Evolutionary conservation across 2,329 filamentous ascomycete species (phyloP), one percentile per base, ranked within the genome.

Genomic region (Geosmithia flava): DNA sequence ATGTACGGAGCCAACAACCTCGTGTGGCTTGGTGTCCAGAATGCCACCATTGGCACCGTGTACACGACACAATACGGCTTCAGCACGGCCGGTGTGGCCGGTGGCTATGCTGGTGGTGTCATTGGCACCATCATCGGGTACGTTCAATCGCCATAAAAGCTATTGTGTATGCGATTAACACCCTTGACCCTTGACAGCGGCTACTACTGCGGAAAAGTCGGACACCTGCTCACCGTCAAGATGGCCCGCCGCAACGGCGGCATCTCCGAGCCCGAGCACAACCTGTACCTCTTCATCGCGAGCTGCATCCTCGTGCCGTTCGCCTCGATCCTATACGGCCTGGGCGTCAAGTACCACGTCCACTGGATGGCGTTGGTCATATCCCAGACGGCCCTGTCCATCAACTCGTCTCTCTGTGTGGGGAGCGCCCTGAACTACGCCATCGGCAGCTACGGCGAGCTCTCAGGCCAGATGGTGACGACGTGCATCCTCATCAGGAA

Each of bases 331-430:
- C 55, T 64, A 1, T 64, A 60, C 60, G 62, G 62, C 0, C 59
- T 64, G 1, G 62, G 61, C 3, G 62, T 66, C 1, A 59, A 63
- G 1, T 61, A 65, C 40, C 51, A 61, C 1, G 55, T 68, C 3
- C 68, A 69, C 45, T 70, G 66, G 67, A 66, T 69, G 44, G 67
- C 63, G 1, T 59, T 69, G 6, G 53, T 69, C 2, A 59, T 69
- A 37, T 62, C 59, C 2, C 58, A 61, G 49, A 53, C 55, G 29
- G 49, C 53, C 7, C 46, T 63, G 13, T 58, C 59, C 29, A 57
- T 56, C 49, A 58, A 55, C 53, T 53, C 50, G 27, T 55, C 59
- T 2, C 54, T 62, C 10, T 58, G 55, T 23, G 55, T 59, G 17
- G 50, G 53, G 0, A 52, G 51, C 7, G 54, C 56, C 2, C 53